Percentiles rank a stretch among this genome's conserved stretches.
Evolutionary conservation across 2,329 filamentous ascomycete species (phyloP).

Genomic region (Rhexocercosporidium sp.): DNA sequence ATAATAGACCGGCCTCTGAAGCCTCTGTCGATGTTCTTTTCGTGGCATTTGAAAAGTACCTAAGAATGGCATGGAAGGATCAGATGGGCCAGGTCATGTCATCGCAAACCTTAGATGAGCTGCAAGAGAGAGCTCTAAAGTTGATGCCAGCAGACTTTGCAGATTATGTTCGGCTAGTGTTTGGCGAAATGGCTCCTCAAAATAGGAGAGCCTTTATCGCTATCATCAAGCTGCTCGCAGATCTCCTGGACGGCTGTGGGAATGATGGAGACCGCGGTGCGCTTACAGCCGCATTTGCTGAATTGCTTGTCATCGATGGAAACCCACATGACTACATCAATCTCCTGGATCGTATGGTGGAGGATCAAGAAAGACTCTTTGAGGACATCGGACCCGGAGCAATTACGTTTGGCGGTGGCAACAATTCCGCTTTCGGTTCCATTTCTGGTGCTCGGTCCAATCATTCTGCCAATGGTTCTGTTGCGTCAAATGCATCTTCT

Average conservation of each 20-base stretch:
- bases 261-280: slow-evolving; percentile 92
- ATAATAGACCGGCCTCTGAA: slow-evolving; percentile 76
- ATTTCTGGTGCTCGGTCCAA: slow-evolving; percentile 37
- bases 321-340: slow-evolving; percentile 85
- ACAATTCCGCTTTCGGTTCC: slow-evolving; percentile 34
- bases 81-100: slow-evolving; percentile 87
- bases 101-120: slow-evolving; percentile 68
- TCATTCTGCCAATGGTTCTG: slow-evolving; percentile 61
- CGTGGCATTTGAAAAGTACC: slow-evolving; percentile 90
- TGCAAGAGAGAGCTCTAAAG: slow-evolving; percentile 73
- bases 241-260: slow-evolving; percentile 85
- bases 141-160: slow-evolving; percentile 75
- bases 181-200: slow-evolving; percentile 70
- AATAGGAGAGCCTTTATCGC: slow-evolving; percentile 80
- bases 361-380: slow-evolving; percentile 89
- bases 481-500: slow-evolving; percentile 87
- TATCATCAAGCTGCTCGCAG: slow-evolving; percentile 83
- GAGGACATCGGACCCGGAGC: slow-evolving; percentile 58
- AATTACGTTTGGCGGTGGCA: slow-evolving; percentile 28
- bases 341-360: slow-evolving; percentile 83
- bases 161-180: slow-evolving; percentile 69
- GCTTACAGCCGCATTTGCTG: slow-evolving; percentile 85
- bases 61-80: slow-evolving; percentile 85
- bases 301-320: slow-evolving; percentile 79
- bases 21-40: slow-evolving; percentile 84